Conservation (phyloP, 495 filamentous ascomycete species). For the Bathelium albidoporum region DNA sequence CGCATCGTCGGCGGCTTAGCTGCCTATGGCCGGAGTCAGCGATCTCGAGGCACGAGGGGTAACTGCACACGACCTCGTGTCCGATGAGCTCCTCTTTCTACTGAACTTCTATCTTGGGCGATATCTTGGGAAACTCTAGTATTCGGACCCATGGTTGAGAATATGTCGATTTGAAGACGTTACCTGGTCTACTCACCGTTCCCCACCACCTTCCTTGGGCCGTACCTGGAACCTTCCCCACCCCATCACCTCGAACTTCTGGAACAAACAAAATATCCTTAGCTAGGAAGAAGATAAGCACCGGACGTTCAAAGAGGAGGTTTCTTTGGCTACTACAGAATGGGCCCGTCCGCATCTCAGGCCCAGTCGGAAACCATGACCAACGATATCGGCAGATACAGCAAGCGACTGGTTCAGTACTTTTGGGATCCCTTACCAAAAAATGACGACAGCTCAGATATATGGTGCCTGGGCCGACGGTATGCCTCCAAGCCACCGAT, state of each 20-base stretch:
- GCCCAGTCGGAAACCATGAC: conserved; percentile 37
- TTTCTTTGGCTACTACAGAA: not conserved
- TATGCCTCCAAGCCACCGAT: conserved; percentile 42
- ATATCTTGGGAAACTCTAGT: not conserved
- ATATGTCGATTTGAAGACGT: not conserved
- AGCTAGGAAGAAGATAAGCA: not conserved
- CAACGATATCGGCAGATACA: conserved; percentile 51
- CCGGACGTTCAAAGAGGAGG: not conserved
- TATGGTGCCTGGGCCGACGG: conserved; percentile 81
- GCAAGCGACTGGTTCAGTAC: conserved; percentile 74
- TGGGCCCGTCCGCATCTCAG: not conserved
- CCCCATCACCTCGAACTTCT: not conserved
- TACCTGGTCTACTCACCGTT: not conserved
- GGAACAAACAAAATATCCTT: not conserved
- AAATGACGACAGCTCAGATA: conserved; percentile 65
- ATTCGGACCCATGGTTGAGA: not conserved
- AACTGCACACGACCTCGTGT: not conserved
- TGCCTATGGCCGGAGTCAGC: not conserved
- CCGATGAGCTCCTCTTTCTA: not conserved
- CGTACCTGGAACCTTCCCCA: not conserved
- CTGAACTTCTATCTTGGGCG: not conserved
- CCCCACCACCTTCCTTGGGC: not conserved
- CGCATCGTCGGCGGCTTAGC: not conserved
- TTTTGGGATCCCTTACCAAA: conserved; percentile 92
- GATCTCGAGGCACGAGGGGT: not conserved